Conservation (phyloP, 306 rosid species). For the Cucumis hystrix region DNA sequence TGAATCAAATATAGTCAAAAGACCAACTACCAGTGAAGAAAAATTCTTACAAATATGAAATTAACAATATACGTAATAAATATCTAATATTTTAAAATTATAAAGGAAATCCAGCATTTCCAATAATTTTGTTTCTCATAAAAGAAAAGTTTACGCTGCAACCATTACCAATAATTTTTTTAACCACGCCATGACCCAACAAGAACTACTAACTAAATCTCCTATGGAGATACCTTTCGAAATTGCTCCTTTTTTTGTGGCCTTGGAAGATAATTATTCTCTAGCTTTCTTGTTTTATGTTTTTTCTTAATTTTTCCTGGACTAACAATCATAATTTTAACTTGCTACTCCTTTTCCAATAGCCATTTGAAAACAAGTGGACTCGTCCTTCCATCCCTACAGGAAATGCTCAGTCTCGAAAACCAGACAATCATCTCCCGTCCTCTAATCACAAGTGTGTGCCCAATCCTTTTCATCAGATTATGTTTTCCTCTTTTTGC, state of each 20-base stretch:
- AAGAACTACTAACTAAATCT: not conserved
- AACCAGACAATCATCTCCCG: constrained; percentile 38
- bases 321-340: constrained; percentile 9
- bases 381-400: constrained; percentile 27
- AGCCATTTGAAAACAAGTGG: constrained; percentile 87
- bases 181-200: not conserved
- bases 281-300: not conserved
- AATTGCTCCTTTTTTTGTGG: not conserved
- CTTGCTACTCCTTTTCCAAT: constrained; percentile 11
- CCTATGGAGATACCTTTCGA: not conserved
- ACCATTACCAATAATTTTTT: not conserved
- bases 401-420: constrained; percentile 17
- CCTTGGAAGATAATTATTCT: not conserved
- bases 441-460: constrained; percentile 48
- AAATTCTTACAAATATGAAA: too few relatives aligned
- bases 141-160: not conserved
- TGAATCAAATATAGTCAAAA: too few relatives aligned
- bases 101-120: too few relatives aligned
- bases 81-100: too few relatives aligned
- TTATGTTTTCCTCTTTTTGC: constrained; percentile 6
- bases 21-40: too few relatives aligned
- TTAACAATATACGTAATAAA: too few relatives aligned
- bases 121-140: too few relatives aligned
- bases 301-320: not conserved
- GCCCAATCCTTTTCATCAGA: not conserved